Percentiles rank a stretch among this genome's conserved stretches.
Conservation (phyloP, 2,329 filamentous ascomycete genomes). For the Pyricularia grisea region DNA sequence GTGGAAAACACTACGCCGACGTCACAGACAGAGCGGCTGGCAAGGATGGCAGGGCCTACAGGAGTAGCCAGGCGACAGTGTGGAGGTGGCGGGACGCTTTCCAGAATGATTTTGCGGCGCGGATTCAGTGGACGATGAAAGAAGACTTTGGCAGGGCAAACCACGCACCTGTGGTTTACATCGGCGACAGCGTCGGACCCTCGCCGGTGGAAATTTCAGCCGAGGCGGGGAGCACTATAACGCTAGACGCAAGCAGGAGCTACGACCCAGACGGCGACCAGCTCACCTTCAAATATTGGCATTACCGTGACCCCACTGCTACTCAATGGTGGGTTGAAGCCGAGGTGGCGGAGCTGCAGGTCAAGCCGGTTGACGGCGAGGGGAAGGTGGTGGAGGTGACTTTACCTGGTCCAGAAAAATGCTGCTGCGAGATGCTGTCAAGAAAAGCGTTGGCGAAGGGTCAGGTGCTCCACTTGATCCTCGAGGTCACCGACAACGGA, state of each 20-base stretch:
- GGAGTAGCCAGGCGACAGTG: conserved; percentile 35
- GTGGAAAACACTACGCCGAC: conserved; percentile 19
- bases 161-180: conserved; percentile 9
- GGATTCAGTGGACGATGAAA: conserved; percentile 10
- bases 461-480: conserved; percentile 33
- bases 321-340: neutral
- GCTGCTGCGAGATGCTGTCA: conserved; percentile 1
- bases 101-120: conserved; percentile 29
- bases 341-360: neutral
- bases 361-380: conserved; percentile 13
- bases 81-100: conserved; percentile 44
- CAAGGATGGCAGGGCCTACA: conserved; percentile 18
- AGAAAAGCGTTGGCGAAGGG: conserved; percentile 6
- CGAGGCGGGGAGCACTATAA: conserved; percentile 8
- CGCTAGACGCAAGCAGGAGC: conserved; percentile 9
- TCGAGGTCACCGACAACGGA: conserved; percentile 37
- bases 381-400: conserved; percentile 8
- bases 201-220: conserved; percentile 6
- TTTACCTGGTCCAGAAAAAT: conserved; percentile 5
- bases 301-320: conserved; percentile 8
- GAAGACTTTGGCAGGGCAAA: conserved; percentile 4
- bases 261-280: conserved; percentile 12
- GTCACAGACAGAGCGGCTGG: conserved; percentile 23
- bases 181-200: conserved; percentile 13
- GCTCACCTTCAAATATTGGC: conserved; percentile 11